Percentiles rank a stretch among this genome's conserved stretches.
These are phyloP conservation scores for Puccinia novopanici DNA, from an alignment of 1,284 basidiomycete species.

Conservation along the genomic window DNA sequence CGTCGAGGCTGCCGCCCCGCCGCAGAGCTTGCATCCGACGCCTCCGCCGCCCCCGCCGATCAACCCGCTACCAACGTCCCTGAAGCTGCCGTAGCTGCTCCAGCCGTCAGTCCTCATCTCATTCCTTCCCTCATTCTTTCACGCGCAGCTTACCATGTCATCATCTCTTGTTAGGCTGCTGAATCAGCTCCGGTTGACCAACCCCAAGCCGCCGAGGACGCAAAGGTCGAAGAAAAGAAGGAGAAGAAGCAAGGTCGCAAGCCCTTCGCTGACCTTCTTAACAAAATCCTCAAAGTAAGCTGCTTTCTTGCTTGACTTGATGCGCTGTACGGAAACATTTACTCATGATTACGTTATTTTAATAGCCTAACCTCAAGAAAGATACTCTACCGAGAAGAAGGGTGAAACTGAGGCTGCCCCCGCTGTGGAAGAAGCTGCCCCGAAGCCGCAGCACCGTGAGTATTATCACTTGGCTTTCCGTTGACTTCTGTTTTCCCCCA, in stretches of 20 bases:
- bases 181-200: background rate
- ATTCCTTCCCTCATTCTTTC: too few relatives aligned
- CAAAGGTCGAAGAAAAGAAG: slow-evolving; percentile 37
- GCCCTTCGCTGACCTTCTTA: slow-evolving; percentile 46
- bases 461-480: background rate
- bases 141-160: too few relatives aligned
- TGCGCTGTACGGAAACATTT: too few relatives aligned
- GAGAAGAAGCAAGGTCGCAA: slow-evolving; percentile 46
- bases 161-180: background rate
- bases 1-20: background rate
- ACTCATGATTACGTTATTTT: background rate
- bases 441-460: background rate
- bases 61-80: too few relatives aligned
- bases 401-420: background rate
- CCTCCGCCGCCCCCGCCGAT: too few relatives aligned
- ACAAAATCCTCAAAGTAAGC: slow-evolving; percentile 46
- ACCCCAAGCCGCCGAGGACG: slow-evolving; percentile 17
- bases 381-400: slow-evolving; percentile 29
- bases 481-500: background rate
- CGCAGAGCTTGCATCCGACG: too few relatives aligned
- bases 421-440: background rate
- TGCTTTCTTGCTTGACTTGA: background rate
- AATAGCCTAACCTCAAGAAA: slow-evolving; percentile 24
- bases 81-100: background rate
- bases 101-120: background rate